Evolutionary conservation across 2,329 filamentous ascomycete genomes (phyloP).

Genomic region (Pyricularia pennisetigena): DNA sequence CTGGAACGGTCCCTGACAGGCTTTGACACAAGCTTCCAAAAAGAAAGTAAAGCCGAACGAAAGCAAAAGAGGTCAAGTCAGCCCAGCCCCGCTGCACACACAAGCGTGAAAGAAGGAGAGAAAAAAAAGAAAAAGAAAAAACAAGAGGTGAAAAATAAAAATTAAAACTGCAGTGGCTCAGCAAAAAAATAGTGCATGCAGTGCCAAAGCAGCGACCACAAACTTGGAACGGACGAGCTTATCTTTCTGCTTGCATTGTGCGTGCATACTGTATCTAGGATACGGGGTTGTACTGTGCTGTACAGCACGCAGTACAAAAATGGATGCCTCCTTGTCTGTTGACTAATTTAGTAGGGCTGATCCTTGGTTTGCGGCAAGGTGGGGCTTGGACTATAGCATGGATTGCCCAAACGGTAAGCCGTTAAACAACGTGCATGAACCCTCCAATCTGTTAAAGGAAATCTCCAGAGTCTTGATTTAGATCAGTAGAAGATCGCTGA

Average conservation of each 20-base stretch:
- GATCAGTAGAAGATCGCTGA: background rate
- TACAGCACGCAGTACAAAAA: background rate
- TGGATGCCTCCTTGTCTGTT: background rate
- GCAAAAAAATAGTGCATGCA: too few relatives aligned
- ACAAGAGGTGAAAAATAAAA: too few relatives aligned
- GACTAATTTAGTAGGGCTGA: background rate
- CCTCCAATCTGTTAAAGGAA: background rate
- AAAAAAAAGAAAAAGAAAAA: too few relatives aligned
- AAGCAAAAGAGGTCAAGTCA: background rate
- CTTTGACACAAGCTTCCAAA: background rate
- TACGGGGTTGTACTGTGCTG: too few relatives aligned
- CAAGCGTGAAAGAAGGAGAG: too few relatives aligned
- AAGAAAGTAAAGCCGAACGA: background rate
- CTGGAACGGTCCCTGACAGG: background rate
- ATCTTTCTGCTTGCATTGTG: too few relatives aligned
- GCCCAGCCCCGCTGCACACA: background rate
- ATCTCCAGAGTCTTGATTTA: background rate
- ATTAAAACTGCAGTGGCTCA: too few relatives aligned
- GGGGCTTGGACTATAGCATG: background rate
- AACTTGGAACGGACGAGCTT: too few relatives aligned
- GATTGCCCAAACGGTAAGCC: background rate
- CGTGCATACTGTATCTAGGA: too few relatives aligned
- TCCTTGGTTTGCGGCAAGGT: background rate
- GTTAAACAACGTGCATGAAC: background rate
- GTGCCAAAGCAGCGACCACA: too few relatives aligned